Base-by-base conservation (phyloP, 1,284 basidiomycete genomes). In the Malassezia cuniculi region DNA sequence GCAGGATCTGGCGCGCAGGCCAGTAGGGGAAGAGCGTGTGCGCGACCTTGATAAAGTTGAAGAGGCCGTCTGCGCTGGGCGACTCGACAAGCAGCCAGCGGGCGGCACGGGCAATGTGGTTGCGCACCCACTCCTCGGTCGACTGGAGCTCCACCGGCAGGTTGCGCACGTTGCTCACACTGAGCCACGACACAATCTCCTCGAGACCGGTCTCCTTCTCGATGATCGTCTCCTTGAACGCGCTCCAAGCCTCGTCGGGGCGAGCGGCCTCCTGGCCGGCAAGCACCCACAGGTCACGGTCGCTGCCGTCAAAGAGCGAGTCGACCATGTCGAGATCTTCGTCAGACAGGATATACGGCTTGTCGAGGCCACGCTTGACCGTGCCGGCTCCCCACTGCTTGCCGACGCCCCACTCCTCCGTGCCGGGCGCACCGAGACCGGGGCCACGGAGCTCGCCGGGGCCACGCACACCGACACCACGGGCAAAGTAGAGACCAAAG, bases 341-440 rank as follows among this genome's bases (percentile, higher is more conserved):
- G 5, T 41, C 29, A 10, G 55, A 55, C 34, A 61, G 49, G 14
- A 52, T 39, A 20, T 51, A 48, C 8, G 63, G 63, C 7, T 45
- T 43, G 33, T 58, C 63, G n/a, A 66, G 48, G 20, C 63, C 63
- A 22, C 62, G 56, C 50, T 66, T 66, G 40, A 63, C 60, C 10
- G 62, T 65, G 20, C 62, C 62, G 22, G 56, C 57, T 31, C 60
- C 62, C 62, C 62, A 65, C n/a, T 55, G 34, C 41, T 65, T 65
- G 15, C 62, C 62, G n/a, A 56, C 57, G 24, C 59, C 62, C 62
- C 62, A 65, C 16, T 42, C 37, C 22, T 65, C 62, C 15, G 50
- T 48, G 32, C 62, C 60, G 2, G 54, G 53, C 2, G 55, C 54
- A 15, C 62, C 62, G 1, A 54, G 31, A 7, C 62, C 62, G 7